Evolutionary conservation across 331 rosid genomes (phyloP), one percentile per base, ranked within the genome.

Genomic region (Saraca asoca): DNA sequence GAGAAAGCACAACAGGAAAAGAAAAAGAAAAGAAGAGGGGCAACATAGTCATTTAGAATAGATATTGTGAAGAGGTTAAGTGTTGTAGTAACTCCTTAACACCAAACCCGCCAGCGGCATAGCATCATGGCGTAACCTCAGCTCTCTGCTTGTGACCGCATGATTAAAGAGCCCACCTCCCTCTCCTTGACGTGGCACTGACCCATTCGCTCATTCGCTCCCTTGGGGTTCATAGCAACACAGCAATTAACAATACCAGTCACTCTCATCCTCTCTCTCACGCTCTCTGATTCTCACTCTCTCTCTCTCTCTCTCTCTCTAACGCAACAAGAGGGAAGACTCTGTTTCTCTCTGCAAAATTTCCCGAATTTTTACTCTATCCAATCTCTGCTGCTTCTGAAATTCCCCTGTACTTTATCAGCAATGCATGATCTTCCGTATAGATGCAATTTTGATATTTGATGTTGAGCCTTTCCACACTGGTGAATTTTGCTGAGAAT

Each of bases 221-320:
- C 72, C 97, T 83, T 83, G 81, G 96, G 96, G 90, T 94, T 90
- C 94, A 87, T 88, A 85, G 79, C 85, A 62, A 75, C 80, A 59
- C 86, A 71, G 88, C 95, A 87, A 93, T 90, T 67, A 90, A 76
- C 85, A 58, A 72, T 55, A 51, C 77, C 73, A 78, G 86, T 85
- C 96, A 63, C 88, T 71, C 84, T 85, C 96, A 34, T 51, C 58
- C 78, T 64, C 75, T 0, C 64, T 51, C 45, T 54, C 62, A 42
- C 65, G 18, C 80, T 69, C 69, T 62, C 76, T 18, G 65, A 5
- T 65, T 56, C 72, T 44, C 44, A 57, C 76, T 78, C 73, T 62
- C 55, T 57, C 71, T 64, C 78, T 50, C 76, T 78, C 73, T 62
- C 55, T 57, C 71, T 64, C 78, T 50, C 85, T 72, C 77, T 37